A percentile compares a stretch with the other conserved stretches of the same genome.
Conservation (phyloP, 177 flowering plant genomes). For the Vitis hybrid region DNA sequence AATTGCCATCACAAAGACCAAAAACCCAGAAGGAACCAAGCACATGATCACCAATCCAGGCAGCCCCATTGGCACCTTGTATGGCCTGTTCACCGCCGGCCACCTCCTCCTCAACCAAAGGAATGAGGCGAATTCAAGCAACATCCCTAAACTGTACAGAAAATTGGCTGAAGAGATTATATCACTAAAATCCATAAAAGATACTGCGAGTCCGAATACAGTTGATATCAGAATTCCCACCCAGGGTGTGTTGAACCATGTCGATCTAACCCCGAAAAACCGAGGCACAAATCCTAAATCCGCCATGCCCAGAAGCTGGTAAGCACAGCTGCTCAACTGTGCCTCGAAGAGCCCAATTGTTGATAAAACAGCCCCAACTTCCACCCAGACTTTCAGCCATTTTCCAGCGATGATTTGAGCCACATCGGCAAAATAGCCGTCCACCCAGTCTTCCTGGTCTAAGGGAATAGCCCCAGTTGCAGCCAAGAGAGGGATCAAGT, state of each 20-base stretch:
- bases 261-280: conserved; percentile 30
- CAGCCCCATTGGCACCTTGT: conserved; percentile 47
- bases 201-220: conserved; percentile 42
- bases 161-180: conserved; percentile 68
- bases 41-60: conserved; percentile 57
- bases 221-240: conserved; percentile 47
- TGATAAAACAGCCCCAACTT: conserved; percentile 44
- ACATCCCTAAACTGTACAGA: conserved; percentile 76
- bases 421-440: conserved; percentile 35
- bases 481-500: conserved; percentile 32
- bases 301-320: conserved; percentile 52
- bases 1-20: conserved; percentile 59
- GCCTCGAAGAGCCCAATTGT: conserved; percentile 54
- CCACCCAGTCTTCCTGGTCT: conserved; percentile 26
- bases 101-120: conserved; percentile 59
- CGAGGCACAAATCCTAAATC: conserved; percentile 41
- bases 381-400: conserved; percentile 53
- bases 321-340: conserved; percentile 47
- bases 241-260: conserved; percentile 54
- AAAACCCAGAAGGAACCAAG: conserved; percentile 61
- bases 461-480: conserved; percentile 26
- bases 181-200: conserved; percentile 48
- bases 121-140: conserved; percentile 68
- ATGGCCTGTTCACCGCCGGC: conserved; percentile 55
- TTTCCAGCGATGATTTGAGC: conserved; percentile 43